Conservation (phyloP, 805 yeast species). For the Scheffersomyces amazonensis region DNA sequence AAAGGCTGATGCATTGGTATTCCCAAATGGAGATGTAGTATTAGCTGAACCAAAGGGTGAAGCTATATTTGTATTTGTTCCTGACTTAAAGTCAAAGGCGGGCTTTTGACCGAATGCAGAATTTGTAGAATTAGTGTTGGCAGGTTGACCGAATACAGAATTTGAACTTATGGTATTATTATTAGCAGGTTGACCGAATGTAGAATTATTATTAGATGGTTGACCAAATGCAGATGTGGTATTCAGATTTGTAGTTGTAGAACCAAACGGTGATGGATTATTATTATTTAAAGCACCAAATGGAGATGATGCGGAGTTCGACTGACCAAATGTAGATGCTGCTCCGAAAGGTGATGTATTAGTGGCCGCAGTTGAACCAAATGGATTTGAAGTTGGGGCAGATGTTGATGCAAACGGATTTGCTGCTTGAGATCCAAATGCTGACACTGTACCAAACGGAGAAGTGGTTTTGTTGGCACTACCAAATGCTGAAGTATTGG, state of each 20-base stretch:
- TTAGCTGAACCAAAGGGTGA: constrained; percentile 6
- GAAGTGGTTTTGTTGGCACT: constrained; percentile 2
- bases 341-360: constrained; percentile 11
- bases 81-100: not conserved
- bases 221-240: constrained; percentile 5
- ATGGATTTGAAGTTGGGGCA: constrained; percentile 1
- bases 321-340: not conserved
- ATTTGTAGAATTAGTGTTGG: constrained; percentile 2
- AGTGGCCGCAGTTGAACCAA: constrained; percentile 3
- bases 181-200: not conserved
- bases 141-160: constrained; percentile 1
- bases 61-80: constrained; percentile 1
- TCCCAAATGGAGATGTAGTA: constrained; percentile 9
- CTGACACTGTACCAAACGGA: constrained; percentile 8
- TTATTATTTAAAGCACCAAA: constrained; percentile 8
- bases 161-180: constrained; percentile 2
- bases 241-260: not conserved
- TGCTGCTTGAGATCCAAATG: constrained; percentile 7
- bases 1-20: constrained; percentile 13
- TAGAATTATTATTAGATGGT: not conserved
- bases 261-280: constrained; percentile 1
- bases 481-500: constrained; percentile 8
- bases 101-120: constrained; percentile 1
- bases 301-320: constrained; percentile 5
- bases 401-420: constrained; percentile 5